These are phyloP conservation scores for Vachellia collinsii DNA, from an alignment of 306 rosid species.

Conservation along the genomic window DNA sequence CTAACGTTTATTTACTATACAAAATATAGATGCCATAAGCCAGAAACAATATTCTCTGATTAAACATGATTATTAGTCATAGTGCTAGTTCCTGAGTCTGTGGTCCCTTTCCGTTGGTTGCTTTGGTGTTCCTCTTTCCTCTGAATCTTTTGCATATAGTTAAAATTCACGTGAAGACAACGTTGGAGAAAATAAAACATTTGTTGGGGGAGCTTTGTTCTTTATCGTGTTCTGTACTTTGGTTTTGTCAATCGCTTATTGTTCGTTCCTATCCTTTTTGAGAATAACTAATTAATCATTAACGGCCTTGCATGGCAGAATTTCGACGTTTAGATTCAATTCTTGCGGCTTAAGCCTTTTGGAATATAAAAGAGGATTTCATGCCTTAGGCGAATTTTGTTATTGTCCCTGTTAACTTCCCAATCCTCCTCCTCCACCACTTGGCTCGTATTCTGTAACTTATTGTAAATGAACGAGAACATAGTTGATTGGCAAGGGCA, in stretches of 20 bases:
- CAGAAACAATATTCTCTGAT: constrained; percentile 37
- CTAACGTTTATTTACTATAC: constrained; percentile 42
- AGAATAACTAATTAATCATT: constrained; percentile 25
- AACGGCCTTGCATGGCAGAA: constrained; percentile 40
- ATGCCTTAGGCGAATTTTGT: constrained; percentile 43
- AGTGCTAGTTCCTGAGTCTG: constrained; percentile 4
- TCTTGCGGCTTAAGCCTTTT: constrained; percentile 54
- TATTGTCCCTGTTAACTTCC: constrained; percentile 32
- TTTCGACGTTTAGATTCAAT: constrained; percentile 54
- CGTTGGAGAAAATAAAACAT: constrained; percentile 29
- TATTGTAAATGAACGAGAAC: constrained; percentile 56
- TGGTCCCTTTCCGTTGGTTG: constrained; percentile 27
- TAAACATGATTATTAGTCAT: constrained; percentile 20
- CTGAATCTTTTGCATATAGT: constrained; percentile 25
- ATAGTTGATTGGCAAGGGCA: constrained; percentile 51
- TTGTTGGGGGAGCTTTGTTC: constrained; percentile 40
- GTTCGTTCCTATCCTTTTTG: constrained; percentile 37
- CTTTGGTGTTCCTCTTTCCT: constrained; percentile 16
- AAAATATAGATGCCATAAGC: constrained; percentile 38
- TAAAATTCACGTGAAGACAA: constrained; percentile 45
- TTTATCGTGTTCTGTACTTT: constrained; percentile 48
- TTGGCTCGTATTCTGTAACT: constrained; percentile 5
- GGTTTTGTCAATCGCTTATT: constrained; percentile 49
- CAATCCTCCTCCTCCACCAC: constrained; percentile 26
- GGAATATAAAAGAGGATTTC: constrained; percentile 52